Evolutionary conservation across 2,329 filamentous ascomycete genomes (phyloP), one percentile per base, ranked within the genome.

Genomic region (Fusarium torreyae): DNA sequence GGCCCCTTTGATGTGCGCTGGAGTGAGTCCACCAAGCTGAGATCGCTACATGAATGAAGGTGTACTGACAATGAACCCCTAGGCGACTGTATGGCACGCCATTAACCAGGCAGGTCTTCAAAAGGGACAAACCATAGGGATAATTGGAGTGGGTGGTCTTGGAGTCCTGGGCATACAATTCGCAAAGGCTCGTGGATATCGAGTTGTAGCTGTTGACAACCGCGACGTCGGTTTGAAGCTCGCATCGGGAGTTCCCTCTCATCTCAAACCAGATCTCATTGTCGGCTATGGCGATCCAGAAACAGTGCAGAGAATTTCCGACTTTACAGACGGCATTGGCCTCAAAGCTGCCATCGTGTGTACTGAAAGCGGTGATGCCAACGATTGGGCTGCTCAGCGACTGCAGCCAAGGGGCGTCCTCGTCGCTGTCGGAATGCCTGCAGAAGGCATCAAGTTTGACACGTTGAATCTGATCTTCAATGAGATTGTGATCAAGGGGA

Each of bases 141-240:
- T 75, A 7, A 43, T 73, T 9, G 73, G 74, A 15, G 56, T 74
- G 49, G 74, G 74, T 14, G 75, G 74, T 14, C 66, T 77, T 7
- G 74, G 74, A 11, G 64, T 74, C 6, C 39, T 77, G 17, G 73
- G 69, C 4, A 55, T 75, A 17, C 72, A 77, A 53, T 77, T 75
- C 46, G 70, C 75, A 20, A 75, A 73, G 26, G 75, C 69, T 26
- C 49, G 76, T 39, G 76, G 76, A 15, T 70, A 69, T 59, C 67
- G 69, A 20, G 70, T 77, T 20, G 59, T 74, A 22, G 73, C 75
- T 15, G 61, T 75, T 9, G 76, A 77, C 42, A 76, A 69, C n/a
- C 48, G 55, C 20, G 50, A 66, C 3, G 39, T 51, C 18, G 69
- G 66, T 2, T 26, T 64, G 20, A 63, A 60, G 34, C 58, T 73